Evolutionary conservation across 148 eudicot genomes (phyloP), one percentile per base, ranked within the genome.

Genomic region (Oxyria digyna): DNA sequence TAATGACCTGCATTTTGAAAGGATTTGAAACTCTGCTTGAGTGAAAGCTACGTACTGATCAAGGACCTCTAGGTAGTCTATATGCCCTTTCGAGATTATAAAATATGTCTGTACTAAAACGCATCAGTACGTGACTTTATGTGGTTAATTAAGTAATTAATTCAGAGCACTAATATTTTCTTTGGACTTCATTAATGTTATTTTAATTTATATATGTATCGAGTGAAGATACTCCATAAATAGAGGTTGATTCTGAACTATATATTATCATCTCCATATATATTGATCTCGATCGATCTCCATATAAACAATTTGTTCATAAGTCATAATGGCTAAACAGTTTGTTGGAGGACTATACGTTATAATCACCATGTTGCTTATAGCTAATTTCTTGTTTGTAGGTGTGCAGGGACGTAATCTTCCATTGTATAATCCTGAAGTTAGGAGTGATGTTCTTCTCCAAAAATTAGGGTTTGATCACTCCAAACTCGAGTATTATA

Each of bases 161-260:
- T 49, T 49, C 26, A 54, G 32, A 54, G 32, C 62, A 54, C 62
- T 7, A 24, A 54, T 50, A 26, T 9, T 7, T 21, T 21, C 13
- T 12, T n/a, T n/a, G n/a, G n/a, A 35, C 38, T 35, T 23, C 32
- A 8, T 23, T 0, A 18, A 18, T 0, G n/a, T 48, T 18, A n/a
- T 18, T 48, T n/a, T 48, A 13, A 20, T 48, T 48, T 48, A 15
- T 48, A 48, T 1, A 48, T n/a, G 38, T 35, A 3, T 35, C 38
- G 4, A n/a, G 3, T 21, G 4, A 21, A 21, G 13, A n/a, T 26
- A 10, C 62, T 54, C 6, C 15, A 55, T 55, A 55, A 55, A 55
- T 55, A 55, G 62, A 59, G 20, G 65, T 59, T 29, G n/a, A 55
- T 26, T 24, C 63, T 55, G n/a, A 55, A 55, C 63, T n/a, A n/a